Evolutionary conservation across 495 filamentous ascomycete genomes (phyloP).

Genomic region (Arthonia radiata): DNA sequence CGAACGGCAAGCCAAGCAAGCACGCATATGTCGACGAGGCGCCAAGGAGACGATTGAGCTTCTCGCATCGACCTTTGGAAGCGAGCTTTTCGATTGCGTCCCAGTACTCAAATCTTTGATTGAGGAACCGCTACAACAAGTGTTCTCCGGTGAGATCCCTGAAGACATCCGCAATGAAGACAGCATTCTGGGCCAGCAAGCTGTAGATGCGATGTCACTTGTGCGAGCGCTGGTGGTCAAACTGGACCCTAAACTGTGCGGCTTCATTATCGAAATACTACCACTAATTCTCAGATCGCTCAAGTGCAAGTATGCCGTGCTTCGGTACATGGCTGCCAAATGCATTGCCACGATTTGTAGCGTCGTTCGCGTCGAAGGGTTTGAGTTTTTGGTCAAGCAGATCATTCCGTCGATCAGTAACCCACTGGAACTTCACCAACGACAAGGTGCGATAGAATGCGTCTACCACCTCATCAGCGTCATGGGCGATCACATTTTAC

Average conservation of each 20-base stretch:
- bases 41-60: conserved; percentile 90
- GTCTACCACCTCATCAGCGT: conserved; percentile 90
- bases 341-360: conserved; percentile 95
- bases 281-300: conserved; percentile 72
- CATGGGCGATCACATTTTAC: conserved; percentile 88
- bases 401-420: conserved; percentile 80
- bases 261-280: conserved; percentile 56
- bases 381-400: conserved; percentile 86
- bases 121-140: conserved; percentile 47
- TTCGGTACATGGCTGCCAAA: conserved; percentile 90
- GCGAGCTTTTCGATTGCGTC: conserved; percentile 47
- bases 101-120: conserved; percentile 61
- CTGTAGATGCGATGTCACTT: conserved; percentile 81
- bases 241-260: conserved; percentile 43
- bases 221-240: conserved; percentile 74
- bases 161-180: conserved; percentile 40
- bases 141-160: conserved; percentile 50
- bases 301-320: conserved; percentile 64
- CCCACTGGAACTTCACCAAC: conserved; percentile 54
- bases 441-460: conserved; percentile 81
- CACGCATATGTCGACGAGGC: conserved; percentile 68
- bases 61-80: conserved; percentile 50
- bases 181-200: conserved; percentile 57
- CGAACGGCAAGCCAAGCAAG: conserved; percentile 61
- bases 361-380: conserved; percentile 76